Evolutionary conservation across 306 rosid species (phyloP).

Genomic region (Vigna angularis): DNA sequence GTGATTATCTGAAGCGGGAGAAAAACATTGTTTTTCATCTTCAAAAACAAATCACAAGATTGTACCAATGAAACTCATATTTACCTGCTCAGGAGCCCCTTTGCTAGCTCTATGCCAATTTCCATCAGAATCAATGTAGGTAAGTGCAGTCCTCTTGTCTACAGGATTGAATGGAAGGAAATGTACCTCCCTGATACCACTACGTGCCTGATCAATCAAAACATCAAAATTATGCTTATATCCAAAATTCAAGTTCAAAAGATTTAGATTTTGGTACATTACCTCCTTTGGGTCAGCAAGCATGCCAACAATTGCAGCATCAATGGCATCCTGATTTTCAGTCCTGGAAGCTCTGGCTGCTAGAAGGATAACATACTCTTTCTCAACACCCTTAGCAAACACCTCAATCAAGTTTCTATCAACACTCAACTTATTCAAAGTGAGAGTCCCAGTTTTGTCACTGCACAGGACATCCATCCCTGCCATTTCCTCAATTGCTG

Average conservation of each 20-base stretch:
- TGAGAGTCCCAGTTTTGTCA: constrained; percentile 96
- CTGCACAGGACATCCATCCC: constrained; percentile 99
- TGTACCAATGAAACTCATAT: background rate
- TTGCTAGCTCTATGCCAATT: constrained; percentile 92
- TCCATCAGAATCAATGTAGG: constrained; percentile 84
- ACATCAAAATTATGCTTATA: background rate
- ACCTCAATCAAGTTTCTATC: constrained; percentile 87
- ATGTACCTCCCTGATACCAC: constrained; percentile 88
- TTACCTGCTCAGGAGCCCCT: constrained; percentile 99
- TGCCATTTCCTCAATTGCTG: constrained; percentile 99
- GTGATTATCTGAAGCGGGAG: constrained; percentile 60
- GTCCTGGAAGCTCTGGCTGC: constrained; percentile 97
- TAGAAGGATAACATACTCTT: constrained; percentile 77
- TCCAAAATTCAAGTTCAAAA: background rate
- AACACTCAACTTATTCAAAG: constrained; percentile 84
- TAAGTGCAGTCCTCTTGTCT: constrained; percentile 97
- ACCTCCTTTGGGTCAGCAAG: constrained; percentile 98
- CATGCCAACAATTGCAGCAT: constrained; percentile 95
- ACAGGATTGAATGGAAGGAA: constrained; percentile 96
- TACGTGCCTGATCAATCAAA: constrained; percentile 74
- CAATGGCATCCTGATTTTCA: constrained; percentile 98
- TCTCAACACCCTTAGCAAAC: constrained; percentile 84
- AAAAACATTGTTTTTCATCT: constrained; percentile 9
- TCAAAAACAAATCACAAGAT: constrained; percentile 27
- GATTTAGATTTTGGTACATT: constrained; percentile 10